Conservation (phyloP, 2,329 filamentous ascomycete species). For the Colletotrichum musae region DNA sequence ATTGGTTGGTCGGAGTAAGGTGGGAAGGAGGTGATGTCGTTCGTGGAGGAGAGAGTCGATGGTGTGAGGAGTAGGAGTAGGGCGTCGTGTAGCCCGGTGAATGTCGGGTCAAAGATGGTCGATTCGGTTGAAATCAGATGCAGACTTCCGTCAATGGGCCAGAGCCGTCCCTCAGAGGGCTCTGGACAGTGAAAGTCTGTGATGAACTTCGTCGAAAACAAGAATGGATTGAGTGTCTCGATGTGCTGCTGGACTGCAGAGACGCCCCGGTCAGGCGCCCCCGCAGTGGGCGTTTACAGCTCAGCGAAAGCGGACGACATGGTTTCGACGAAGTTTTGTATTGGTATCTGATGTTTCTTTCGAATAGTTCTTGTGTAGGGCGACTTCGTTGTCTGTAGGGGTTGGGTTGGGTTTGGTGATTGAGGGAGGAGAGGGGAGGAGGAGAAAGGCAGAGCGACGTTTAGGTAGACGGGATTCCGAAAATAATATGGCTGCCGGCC, state of each 20-base stretch:
- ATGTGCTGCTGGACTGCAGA: constrained; percentile 90
- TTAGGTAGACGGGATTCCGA: constrained; percentile 43
- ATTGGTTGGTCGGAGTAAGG: not conserved
- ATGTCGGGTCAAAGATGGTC: constrained; percentile 29
- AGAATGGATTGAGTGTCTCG: constrained; percentile 72
- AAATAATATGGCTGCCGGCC: constrained; percentile 39
- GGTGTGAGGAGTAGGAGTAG: constrained; percentile 26
- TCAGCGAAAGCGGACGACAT: constrained; percentile 82
- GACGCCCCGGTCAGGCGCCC: constrained; percentile 61
- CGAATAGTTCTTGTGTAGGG: constrained; percentile 48
- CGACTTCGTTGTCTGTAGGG: constrained; percentile 77
- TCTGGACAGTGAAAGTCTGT: constrained; percentile 66
- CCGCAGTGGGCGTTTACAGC: constrained; percentile 93
- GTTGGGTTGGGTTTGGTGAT: constrained; percentile 51
- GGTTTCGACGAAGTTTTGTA: constrained; percentile 80
- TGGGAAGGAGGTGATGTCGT: constrained; percentile 5
- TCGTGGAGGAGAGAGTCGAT: constrained; percentile 4
- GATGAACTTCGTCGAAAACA: constrained; percentile 75
- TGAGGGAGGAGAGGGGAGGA: constrained; percentile 49
- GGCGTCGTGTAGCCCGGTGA: constrained; percentile 34
- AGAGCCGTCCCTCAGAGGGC: constrained; percentile 50
- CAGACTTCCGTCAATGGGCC: constrained; percentile 55
- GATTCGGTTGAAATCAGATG: constrained; percentile 49
- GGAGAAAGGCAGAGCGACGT: constrained; percentile 43
- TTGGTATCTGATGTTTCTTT: constrained; percentile 50